Evolutionary conservation across 805 yeast species (phyloP).

Genomic region (Schwanniomyces yamadae): DNA sequence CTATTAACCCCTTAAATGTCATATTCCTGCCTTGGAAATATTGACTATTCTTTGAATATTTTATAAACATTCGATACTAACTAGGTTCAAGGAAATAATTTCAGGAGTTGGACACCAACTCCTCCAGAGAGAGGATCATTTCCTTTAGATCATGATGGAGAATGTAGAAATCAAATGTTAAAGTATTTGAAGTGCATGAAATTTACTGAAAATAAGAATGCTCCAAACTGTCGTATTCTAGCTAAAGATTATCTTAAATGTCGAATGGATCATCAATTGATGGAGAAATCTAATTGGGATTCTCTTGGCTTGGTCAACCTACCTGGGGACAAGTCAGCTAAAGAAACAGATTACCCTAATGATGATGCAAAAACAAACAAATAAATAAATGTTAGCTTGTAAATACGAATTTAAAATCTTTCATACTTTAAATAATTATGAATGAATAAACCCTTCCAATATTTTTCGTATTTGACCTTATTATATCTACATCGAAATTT

Average conservation of each 20-base stretch:
- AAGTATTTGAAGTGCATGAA: conserved; percentile 77
- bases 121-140: conserved; percentile 98
- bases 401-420: too few species aligned
- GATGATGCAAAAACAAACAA: not conserved
- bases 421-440: too few species aligned
- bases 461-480: too few species aligned
- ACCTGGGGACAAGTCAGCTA: conserved; percentile 29
- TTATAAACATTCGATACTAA: conserved; percentile 3
- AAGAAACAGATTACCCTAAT: not conserved
- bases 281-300: conserved; percentile 45
- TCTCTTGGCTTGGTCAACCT: conserved; percentile 42
- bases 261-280: conserved; percentile 72
- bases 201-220: conserved; percentile 75
- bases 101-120: conserved; percentile 61
- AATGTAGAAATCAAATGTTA: conserved; percentile 74
- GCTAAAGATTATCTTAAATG: conserved; percentile 84
- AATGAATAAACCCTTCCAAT: too few species aligned
- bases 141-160: conserved; percentile 86
- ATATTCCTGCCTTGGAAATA: not conserved
- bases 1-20: not conserved
- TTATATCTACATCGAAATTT: too few species aligned
- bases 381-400: too few species aligned
- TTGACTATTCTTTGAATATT: not conserved
- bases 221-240: conserved; percentile 83
- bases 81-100: conserved; percentile 21